phyloP scores from a whole-genome alignment of 2,329 filamentous ascomycete species.

The Celoporthe dispersa region DNA sequence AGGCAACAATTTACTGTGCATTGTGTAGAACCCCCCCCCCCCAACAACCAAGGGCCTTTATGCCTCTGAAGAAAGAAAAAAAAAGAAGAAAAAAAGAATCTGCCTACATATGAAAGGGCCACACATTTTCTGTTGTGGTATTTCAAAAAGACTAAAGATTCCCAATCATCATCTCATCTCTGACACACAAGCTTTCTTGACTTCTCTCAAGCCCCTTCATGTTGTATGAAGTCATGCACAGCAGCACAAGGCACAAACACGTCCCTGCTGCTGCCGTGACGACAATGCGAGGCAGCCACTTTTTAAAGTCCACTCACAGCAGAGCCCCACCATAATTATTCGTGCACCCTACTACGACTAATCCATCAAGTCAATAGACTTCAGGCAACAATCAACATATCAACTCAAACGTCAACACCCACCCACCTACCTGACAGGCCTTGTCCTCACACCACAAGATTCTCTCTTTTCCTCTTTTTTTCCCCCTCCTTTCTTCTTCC shows the following conservation, averaged over 20 bases:
- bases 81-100: too few relatives aligned
- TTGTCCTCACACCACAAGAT: not conserved
- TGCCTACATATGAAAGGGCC: too few relatives aligned
- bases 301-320: not conserved
- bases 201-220: too few relatives aligned
- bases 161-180: too few relatives aligned
- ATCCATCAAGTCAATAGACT: not conserved
- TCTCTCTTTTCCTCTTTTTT: not conserved
- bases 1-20: too few relatives aligned
- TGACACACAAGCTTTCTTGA: too few relatives aligned
- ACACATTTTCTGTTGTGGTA: too few relatives aligned
- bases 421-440: not conserved
- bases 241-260: not conserved
- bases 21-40: too few relatives aligned
- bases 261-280: constrained; percentile 2
- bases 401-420: not conserved
- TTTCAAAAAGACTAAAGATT: too few relatives aligned
- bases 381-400: not conserved
- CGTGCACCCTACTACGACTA: not conserved
- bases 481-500: too few relatives aligned
- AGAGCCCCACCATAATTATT: not conserved
- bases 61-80: too few relatives aligned
- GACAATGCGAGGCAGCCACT: constrained; percentile 8
- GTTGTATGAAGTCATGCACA: not conserved
- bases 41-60: too few relatives aligned